phyloP scores from a whole-genome alignment of 2,329 filamentous ascomycete genomes.

The Fusarium euwallaceae region DNA sequence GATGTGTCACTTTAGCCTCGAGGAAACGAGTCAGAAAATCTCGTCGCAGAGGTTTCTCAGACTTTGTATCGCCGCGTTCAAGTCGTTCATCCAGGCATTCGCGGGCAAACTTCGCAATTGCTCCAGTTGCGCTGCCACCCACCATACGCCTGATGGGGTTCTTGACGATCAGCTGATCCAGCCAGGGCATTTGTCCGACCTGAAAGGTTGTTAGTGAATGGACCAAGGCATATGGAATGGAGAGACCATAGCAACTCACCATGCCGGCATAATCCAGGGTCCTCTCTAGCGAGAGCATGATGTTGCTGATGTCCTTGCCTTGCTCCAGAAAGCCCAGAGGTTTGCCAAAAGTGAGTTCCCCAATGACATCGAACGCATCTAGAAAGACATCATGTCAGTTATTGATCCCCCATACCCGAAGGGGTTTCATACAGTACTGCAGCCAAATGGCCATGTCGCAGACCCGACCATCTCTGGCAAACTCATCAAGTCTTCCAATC shows the following conservation, averaged over 20 bases:
- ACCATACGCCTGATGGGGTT: not conserved
- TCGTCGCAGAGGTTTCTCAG: not conserved
- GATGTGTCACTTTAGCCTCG: not conserved
- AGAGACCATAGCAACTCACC: not conserved
- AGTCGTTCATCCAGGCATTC: not conserved
- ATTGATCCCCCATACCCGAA: too few relatives aligned
- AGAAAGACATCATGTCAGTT: not conserved
- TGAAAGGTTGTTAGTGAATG: not conserved
- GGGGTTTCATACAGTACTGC: not conserved
- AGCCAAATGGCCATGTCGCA: not conserved
- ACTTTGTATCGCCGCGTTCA: not conserved
- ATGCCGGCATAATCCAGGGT: not conserved
- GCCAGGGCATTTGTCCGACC: not conserved
- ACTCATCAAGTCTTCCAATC: not conserved
- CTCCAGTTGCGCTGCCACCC: not conserved
- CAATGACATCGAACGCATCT: not conserved
- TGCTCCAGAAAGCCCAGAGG: not conserved
- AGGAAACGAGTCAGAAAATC: not conserved
- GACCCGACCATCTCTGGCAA: not conserved
- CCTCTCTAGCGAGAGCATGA: not conserved
- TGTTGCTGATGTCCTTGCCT: not conserved
- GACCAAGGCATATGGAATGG: not conserved
- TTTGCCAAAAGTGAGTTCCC: not conserved
- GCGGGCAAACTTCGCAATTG: not conserved
- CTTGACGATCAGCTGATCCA: not conserved